Evolutionary conservation across 2,329 filamentous ascomycete genomes (phyloP), one percentile per base, ranked within the genome.

Genomic region (Calonectria pseudoreteaudii): DNA sequence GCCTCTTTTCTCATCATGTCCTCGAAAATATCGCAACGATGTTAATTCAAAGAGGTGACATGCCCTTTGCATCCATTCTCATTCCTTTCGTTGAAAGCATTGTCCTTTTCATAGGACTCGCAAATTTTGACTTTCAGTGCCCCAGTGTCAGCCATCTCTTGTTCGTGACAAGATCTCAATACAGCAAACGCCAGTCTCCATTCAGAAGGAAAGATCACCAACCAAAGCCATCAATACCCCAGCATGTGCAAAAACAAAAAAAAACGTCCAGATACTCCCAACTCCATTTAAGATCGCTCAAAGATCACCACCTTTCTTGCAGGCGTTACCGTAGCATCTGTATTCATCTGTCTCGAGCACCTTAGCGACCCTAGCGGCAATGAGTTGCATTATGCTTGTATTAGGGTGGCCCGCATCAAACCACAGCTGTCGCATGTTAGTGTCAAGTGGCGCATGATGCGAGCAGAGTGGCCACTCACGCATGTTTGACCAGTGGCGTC

Each of bases 341-440:
- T 66, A 67, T 49, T 67, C 65, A 2, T 67, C 49, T 3, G 10
- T 41, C 34, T 36, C 28, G 2, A 67, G 31, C 13, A 53, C 47
- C 30, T 36, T 34, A 18, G 65, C 65, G 31, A 67, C 65, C 4
- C 26, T 36, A 1, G 31, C 47, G 11, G 65, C 65, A 14, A 67
- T 41, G 13, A 28, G 8, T 38, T 49, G 65, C 65, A 67, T 67
- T 9, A 67, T 53, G 9, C 65, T 52, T 14, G 65, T 67, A n/a
- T 52, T 52, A 16, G 65, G 65, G 34, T 67, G 65, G 49, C 65
- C n/a, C 10, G 11, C 16, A 14, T 67, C 65, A 23, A 31, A 67
- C 65, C 65, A 67, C 8, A 67, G 65, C 65, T 67, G 23, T 30
- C 4, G 13, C 30, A 52, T 53, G 65, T 67, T 20, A 67, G 36